Evolutionary conservation across 1,139 yeast species (phyloP), one percentile per base, ranked within the genome.

Genomic region (Protomyces inouyei): DNA sequence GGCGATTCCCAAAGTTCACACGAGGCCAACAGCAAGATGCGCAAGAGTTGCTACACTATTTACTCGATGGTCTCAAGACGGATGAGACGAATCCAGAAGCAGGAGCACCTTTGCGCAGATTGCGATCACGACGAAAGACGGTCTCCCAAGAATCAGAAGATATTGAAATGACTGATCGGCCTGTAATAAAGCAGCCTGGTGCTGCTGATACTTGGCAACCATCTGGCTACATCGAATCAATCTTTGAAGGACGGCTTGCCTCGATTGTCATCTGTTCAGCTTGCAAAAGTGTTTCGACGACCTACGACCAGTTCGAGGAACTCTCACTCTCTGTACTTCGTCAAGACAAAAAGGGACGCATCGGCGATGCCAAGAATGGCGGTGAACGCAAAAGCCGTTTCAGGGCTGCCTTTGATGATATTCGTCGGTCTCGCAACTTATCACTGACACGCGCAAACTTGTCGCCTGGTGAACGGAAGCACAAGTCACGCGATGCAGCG

Each of bases 241-340:
- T 66, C n/a, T 66, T 66, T 48, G 60, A 60, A 18, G 68, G 68
- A 10, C 54, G 59, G 14, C 23, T 66, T 18, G 68, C 66, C 28
- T 67, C 69, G 43, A 38, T 66, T 23, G 68, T 66, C 45, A 48
- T 66, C 14, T 66, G 68, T 37, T 52, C 59, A 28, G 51, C 60
- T 12, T 66, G 68, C 52, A 61, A 66, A 25, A 52, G 60, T 25
- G 60, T 66, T 37, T 60, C 65, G 8, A 66, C 64, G 14, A 60
- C 55, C 5, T 59, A 54, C 35, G 68, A 66, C 18, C 60, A 66
- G 23, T 61, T 61, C 53, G 63, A 59, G 43, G 68, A 66, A 25
- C 56, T 66, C 21, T 66, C 68, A n/a, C 57, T 66, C 2, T 52
- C 68, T 16, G 61, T 66, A 5, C 25, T 18, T 4, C 48, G 48